Base-by-base conservation (phyloP, 345 rosid species). In the Brassica nigra region DNA sequence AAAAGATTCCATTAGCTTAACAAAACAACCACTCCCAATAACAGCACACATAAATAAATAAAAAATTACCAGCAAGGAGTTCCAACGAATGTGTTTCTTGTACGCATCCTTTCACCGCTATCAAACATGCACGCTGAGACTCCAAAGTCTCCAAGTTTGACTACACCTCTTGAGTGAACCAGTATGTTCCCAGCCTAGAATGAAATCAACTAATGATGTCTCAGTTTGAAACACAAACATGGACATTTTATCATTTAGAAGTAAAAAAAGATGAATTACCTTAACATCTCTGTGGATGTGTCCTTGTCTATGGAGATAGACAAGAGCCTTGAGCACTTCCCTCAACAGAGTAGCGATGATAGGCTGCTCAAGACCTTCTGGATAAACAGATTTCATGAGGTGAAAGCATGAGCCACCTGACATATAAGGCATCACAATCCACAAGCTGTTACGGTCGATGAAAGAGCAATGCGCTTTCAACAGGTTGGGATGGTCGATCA, bases 361-460 rank as follows among this genome's bases (percentile, higher is more conserved):
- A 82, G 90, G 88, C 79, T 93, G 93, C 66, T 93, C 98, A 82
- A 93, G 90, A 79, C 98, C 98, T 68, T 91, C 94, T 8, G 88
- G 92, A 85, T 79, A 83, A 14, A 86, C 79, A 8, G 90, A 86
- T 79, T 89, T 93, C 92, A 93, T 91, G 2, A 91, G 73, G 68
- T 90, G 94, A 76, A 93, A 86, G 78, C 93, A 91, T 1, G 98
- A 93, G 12, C 98, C 98, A 37, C 93, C 93, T 2, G 90, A 88
- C 98, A 93, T 90, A 79, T 91, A 93, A 16, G 98, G 98, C 98
- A 93, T 90, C 73, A 93, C 98, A 80, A 91, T 89, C 98, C 98
- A 93, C 76, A 93, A 92, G 73, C 78, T 79, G 12, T 84, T 83
- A 52, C 86, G 84, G 31, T 89, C 62, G 5, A 88, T 90, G 72